These are phyloP conservation scores for Vitis hybrid DNA, from an alignment of 177 flowering plant species.

Conservation along the genomic window DNA sequence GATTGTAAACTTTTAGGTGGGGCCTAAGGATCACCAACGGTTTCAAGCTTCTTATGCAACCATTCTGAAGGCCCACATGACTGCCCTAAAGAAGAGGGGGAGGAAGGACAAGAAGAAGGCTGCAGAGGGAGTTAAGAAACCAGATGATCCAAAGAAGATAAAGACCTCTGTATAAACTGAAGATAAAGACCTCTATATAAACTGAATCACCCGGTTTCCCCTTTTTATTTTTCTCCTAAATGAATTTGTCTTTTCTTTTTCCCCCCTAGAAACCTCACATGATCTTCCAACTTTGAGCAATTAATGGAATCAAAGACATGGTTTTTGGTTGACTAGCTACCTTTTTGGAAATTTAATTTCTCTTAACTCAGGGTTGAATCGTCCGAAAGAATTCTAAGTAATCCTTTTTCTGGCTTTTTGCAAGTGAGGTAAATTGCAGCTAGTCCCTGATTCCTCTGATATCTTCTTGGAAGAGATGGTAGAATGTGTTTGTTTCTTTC, in stretches of 20 bases:
- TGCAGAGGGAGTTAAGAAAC: conserved; percentile 60
- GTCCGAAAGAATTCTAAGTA: no score
- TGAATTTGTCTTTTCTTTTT: neutral
- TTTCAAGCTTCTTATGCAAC: conserved; percentile 97
- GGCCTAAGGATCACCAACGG: conserved; percentile 82
- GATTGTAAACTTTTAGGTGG: conserved; percentile 46
- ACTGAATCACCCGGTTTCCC: neutral
- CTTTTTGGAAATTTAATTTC: no score
- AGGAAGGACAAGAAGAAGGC: conserved; percentile 84
- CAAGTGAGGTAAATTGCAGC: no score
- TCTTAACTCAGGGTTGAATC: no score
- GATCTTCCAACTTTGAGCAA: neutral
- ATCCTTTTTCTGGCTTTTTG: no score
- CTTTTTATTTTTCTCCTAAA: neutral
- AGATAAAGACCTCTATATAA: conserved; percentile 24
- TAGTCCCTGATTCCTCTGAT: no score
- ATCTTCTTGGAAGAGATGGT: no score
- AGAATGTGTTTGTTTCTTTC: no score
- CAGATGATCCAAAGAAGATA: conserved; percentile 33
- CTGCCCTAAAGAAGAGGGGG: conserved; percentile 85
- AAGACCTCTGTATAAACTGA: conserved; percentile 24
- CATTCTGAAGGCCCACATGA: conserved; percentile 91
- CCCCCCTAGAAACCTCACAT: neutral
- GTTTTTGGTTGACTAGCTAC: no score
- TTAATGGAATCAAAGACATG: no score